These are phyloP conservation scores for Tephrocybe sp. DNA, from an alignment of 768 basidiomycete species.

Conservation along the genomic window DNA sequence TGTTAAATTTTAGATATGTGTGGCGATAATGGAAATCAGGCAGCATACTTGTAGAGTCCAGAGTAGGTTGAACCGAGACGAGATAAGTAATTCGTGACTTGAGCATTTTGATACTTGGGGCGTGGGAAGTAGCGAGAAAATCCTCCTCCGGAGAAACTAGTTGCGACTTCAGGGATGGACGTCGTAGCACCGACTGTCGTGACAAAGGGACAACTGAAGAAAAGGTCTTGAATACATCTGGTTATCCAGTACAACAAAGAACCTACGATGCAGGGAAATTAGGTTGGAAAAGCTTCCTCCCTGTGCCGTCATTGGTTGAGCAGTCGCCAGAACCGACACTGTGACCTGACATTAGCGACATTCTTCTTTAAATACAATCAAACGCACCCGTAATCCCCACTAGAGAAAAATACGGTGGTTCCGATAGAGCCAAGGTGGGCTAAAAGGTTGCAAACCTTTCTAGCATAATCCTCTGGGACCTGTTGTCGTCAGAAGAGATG, in stretches of 20 bases:
- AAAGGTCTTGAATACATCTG: not conserved
- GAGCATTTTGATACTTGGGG: conserved; percentile 48
- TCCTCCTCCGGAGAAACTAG: conserved; percentile 62
- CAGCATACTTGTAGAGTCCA: conserved; percentile 50
- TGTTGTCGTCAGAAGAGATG: conserved; percentile 11
- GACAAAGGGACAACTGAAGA: conserved; percentile 55
- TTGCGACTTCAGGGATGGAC: conserved; percentile 54
- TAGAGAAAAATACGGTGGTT: conserved; percentile 58
- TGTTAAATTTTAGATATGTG: too few relatives aligned
- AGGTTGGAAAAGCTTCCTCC: conserved; percentile 48
- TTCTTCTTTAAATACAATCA: not conserved
- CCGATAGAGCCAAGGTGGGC: conserved; percentile 60
- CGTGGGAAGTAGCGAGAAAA: conserved; percentile 56
- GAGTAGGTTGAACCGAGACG: conserved; percentile 42
- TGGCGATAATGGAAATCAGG: not conserved
- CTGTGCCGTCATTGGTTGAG: conserved; percentile 39
- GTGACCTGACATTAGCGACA: not conserved
- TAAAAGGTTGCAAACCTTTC: conserved; percentile 55
- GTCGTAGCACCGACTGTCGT: conserved; percentile 67
- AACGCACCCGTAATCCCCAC: conserved; percentile 52
- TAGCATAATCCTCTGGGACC: conserved; percentile 60
- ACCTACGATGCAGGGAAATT: conserved; percentile 46
- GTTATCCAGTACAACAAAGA: not conserved
- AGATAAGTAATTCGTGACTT: conserved; percentile 41
- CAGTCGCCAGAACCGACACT: conserved; percentile 63